A percentile compares a stretch with the other conserved stretches of the same genome.
Conservation (phyloP, 306 rosid species). For the Begonia masoniana region DNA sequence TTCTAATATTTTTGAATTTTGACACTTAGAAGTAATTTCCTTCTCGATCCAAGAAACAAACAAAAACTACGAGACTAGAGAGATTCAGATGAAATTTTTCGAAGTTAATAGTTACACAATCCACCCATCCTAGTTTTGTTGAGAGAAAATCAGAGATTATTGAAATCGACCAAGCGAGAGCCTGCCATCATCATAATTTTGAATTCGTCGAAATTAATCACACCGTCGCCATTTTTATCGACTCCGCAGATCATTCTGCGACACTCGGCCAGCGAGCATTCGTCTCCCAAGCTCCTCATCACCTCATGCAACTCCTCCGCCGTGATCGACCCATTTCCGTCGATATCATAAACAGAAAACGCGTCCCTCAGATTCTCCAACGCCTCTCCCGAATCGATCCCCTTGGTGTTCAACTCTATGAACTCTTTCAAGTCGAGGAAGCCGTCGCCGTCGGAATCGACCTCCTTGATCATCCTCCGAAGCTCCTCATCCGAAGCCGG, state of each 20-base stretch:
- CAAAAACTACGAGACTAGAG: no score
- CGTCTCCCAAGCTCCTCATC: constrained; percentile 62
- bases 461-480: constrained; percentile 48
- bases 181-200: constrained; percentile 87
- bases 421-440: constrained; percentile 63
- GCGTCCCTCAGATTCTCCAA: constrained; percentile 70
- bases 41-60: no score
- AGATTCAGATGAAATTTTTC: no score
- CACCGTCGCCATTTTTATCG: constrained; percentile 75
- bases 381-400: constrained; percentile 61
- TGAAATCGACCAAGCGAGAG: constrained; percentile 29
- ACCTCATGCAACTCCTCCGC: constrained; percentile 78
- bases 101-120: no score
- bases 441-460: constrained; percentile 83
- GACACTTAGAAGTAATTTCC: no score
- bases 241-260: constrained; percentile 72
- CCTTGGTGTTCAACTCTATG: constrained; percentile 70
- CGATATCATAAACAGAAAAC: constrained; percentile 71
- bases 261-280: constrained; percentile 72
- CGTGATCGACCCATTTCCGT: constrained; percentile 72
- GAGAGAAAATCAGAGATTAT: not conserved
- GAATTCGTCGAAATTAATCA: constrained; percentile 80
- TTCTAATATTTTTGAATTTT: no score
- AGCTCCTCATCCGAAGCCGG: constrained; percentile 50
- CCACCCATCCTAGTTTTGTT: no score